A percentile compares a stretch with the other conserved stretches of the same genome.
Evolutionary conservation across 441 rosid genomes (phyloP).

Genomic region (Adansonia madagascariensis): DNA sequence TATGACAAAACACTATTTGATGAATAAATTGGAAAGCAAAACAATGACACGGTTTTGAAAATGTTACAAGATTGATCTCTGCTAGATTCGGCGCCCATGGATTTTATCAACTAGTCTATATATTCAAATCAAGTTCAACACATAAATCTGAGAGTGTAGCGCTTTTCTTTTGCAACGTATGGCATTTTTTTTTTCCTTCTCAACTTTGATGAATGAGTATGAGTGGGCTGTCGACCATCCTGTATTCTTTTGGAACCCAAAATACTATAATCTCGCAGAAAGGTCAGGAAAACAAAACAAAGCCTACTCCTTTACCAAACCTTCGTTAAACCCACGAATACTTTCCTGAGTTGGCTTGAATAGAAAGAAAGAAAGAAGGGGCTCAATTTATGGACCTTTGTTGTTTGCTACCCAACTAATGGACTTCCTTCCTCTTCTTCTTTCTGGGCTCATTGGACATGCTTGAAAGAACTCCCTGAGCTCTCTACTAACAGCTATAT

Average conservation of each 20-base stretch:
- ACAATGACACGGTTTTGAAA: too few species aligned
- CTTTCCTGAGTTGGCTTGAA: background rate
- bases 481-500: too few species aligned
- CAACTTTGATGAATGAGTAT: background rate
- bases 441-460: background rate
- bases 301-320: background rate
- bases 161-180: background rate
- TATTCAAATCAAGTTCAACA: background rate
- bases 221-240: background rate
- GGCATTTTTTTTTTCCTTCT: background rate
- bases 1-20: background rate
- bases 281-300: background rate
- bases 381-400: background rate
- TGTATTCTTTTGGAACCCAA: background rate
- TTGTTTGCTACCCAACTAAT: background rate
- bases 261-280: background rate
- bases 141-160: background rate
- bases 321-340: background rate
- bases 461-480: background rate
- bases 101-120: background rate
- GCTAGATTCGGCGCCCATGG: background rate
- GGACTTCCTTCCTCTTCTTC: background rate
- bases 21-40: background rate
- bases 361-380: background rate
- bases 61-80: too few species aligned